Base-by-base conservation (phyloP, 2,329 filamentous ascomycete species). In the Trichoderma gracile region DNA sequence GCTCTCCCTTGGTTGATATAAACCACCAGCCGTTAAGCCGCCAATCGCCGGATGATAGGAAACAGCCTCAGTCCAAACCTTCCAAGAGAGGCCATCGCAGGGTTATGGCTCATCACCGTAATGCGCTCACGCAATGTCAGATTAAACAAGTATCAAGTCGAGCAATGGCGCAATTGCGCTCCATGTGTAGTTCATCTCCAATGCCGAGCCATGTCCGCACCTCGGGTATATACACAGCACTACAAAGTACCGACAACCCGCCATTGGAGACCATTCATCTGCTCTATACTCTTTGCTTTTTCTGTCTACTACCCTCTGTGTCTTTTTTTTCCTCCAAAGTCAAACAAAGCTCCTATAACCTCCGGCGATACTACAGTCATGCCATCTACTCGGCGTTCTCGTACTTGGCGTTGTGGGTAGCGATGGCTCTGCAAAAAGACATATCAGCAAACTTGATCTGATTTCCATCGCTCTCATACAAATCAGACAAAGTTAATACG, bases 401-500 rank as follows among this genome's bases (percentile, higher is more conserved):
- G 74, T 94, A 94, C 79, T 92, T 93, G 70, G 85, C 84, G 76
- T 89, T 81, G 79, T 94, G 91, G 53, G 84, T 91, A 63, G 87
- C 75, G 75, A 95, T 93, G 67, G 91, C 90, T 78, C 91, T 92
- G 72, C 64, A 54, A 15, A n/a, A n/a, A n/a, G n/a, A n/a, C n/a
- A n/a, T n/a, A n/a, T n/a, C n/a, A n/a, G n/a, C n/a, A n/a, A n/a
- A n/a, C n/a, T n/a, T n/a, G n/a, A n/a, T n/a, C n/a, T n/a, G n/a
- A n/a, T n/a, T n/a, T n/a, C n/a, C n/a, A n/a, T n/a, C n/a, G n/a
- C n/a, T n/a, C n/a, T n/a, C n/a, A n/a, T n/a, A n/a, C n/a, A n/a
- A n/a, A n/a, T n/a, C n/a, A n/a, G n/a, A n/a, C n/a, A n/a, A n/a
- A n/a, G n/a, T n/a, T 14, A 33, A 21, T 55, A 73, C 75, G 19